phyloP scores from a whole-genome alignment of 202 grass and related monocot genomes.

The Panicum hallii region DNA sequence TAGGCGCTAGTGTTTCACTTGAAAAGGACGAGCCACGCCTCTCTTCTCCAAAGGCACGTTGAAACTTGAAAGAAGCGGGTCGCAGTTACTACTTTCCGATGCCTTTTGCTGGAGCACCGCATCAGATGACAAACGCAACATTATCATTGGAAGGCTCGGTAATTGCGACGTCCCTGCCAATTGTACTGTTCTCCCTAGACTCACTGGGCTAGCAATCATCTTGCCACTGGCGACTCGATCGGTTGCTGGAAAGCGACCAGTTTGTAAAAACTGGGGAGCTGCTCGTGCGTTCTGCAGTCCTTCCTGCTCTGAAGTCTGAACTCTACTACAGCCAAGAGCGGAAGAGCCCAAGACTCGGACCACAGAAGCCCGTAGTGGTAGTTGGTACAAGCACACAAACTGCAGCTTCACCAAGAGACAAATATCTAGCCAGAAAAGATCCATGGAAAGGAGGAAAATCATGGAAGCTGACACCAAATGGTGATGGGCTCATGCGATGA shows the following conservation, averaged over 20 bases:
- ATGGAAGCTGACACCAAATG: neutral
- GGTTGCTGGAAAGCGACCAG: constrained; percentile 11
- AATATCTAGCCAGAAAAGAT: neutral
- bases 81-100: neutral
- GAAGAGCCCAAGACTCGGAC: neutral
- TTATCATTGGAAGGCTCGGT: neutral
- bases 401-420: neutral
- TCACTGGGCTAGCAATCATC: neutral
- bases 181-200: neutral
- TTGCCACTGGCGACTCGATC: neutral
- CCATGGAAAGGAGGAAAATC: neutral
- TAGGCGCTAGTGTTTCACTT: too few species aligned
- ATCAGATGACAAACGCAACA: neutral
- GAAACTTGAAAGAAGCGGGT: neutral
- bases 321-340: neutral
- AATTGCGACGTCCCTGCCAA: neutral
- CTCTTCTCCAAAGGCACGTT: neutral
- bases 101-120: neutral
- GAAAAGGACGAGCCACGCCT: neutral
- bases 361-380: too few species aligned
- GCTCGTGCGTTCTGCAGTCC: neutral
- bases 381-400: neutral
- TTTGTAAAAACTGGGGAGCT: neutral
- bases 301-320: neutral
- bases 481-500: neutral